These are phyloP conservation scores for Agaricus bisporus DNA, from an alignment of 768 basidiomycete genomes.

Conservation along the genomic window DNA sequence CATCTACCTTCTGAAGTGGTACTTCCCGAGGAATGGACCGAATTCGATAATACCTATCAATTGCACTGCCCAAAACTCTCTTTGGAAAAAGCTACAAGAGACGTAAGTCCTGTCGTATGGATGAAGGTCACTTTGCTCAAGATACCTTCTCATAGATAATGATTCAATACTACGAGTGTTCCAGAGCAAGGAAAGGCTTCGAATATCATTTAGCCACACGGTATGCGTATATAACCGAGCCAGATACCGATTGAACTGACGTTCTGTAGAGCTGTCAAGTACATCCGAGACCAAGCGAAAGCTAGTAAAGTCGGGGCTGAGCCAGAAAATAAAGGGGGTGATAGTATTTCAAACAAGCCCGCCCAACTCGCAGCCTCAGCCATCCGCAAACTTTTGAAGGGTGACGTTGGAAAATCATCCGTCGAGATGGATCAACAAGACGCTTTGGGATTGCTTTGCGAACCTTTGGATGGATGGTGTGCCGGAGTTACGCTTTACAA, in stretches of 20 bases:
- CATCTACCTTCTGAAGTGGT: constrained; percentile 64
- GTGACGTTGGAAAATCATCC: constrained; percentile 45
- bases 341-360: constrained; percentile 29
- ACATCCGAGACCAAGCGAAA: constrained; percentile 79
- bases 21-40: constrained; percentile 64
- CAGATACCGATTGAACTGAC: not conserved
- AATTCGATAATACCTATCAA: constrained; percentile 89
- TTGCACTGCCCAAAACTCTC: constrained; percentile 81
- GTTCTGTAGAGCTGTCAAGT: constrained; percentile 67
- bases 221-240: constrained; percentile 31
- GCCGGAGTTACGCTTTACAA: constrained; percentile 64
- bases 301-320: constrained; percentile 23
- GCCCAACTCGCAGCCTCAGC: constrained; percentile 66
- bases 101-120: constrained; percentile 46
- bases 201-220: constrained; percentile 88
- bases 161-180: constrained; percentile 85
- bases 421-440: constrained; percentile 27
- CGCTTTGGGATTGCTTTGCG: constrained; percentile 28
- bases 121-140: constrained; percentile 11
- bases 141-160: constrained; percentile 48
- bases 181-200: constrained; percentile 64
- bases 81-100: constrained; percentile 69
- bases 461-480: constrained; percentile 68
- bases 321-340: constrained; percentile 20
- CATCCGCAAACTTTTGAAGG: constrained; percentile 56